Evolutionary conservation across 768 basidiomycete species (phyloP).

Genomic region (Kwoniella dendrophila): DNA sequence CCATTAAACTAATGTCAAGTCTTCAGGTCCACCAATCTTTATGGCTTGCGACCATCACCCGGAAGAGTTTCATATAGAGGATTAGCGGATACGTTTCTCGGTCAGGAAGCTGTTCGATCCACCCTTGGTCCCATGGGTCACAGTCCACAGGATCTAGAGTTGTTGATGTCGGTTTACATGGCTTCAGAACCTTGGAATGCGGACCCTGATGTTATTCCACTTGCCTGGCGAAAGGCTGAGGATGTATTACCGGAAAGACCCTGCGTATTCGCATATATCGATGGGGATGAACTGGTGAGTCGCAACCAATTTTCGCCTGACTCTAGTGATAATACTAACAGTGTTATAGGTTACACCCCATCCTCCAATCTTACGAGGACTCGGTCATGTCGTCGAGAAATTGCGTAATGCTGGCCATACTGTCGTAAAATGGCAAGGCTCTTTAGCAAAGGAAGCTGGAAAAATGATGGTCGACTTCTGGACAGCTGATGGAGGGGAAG

Average conservation of each 20-base stretch:
- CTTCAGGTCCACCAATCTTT: background rate
- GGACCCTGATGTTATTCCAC: background rate
- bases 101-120: background rate
- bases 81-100: background rate
- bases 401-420: background rate
- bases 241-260: background rate
- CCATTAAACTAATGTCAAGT: background rate
- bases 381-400: background rate
- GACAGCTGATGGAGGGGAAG: background rate
- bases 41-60: background rate
- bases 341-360: background rate
- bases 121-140: slow-evolving; percentile 1
- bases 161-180: background rate
- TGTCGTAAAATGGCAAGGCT: background rate
- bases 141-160: background rate
- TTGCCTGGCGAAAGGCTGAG: slow-evolving; percentile 4
- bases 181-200: slow-evolving; percentile 2
- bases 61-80: slow-evolving; percentile 3
- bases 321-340: background rate
- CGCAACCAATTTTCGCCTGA: background rate
- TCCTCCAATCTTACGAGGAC: background rate
- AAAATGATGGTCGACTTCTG: background rate
- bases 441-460: background rate
- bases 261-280: background rate
- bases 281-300: slow-evolving; percentile 3